Evolutionary conservation across 1,284 basidiomycete genomes (phyloP).

Genomic region (Malassezia sp.): DNA sequence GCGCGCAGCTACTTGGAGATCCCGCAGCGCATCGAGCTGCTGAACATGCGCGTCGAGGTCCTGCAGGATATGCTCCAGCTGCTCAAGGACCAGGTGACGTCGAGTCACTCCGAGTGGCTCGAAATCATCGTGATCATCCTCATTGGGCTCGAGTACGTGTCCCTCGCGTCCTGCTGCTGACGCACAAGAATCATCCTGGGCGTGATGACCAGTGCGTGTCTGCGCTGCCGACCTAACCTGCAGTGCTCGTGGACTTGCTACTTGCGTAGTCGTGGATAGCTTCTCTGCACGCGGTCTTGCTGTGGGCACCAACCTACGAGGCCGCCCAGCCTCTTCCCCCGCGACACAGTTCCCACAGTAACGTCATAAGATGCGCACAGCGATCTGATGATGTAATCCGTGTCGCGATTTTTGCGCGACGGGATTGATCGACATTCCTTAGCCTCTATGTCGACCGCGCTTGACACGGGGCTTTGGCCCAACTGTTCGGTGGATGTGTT

Average conservation of each 20-base stretch:
- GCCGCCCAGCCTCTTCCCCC: no score
- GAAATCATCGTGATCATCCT: constrained; percentile 88
- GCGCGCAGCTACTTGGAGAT: constrained; percentile 78
- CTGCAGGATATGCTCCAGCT: constrained; percentile 93
- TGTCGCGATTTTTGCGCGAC: no score
- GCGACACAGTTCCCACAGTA: no score
- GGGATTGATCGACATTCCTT: no score
- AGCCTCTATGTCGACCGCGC: no score
- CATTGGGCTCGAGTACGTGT: constrained; percentile 61
- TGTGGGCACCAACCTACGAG: no score
- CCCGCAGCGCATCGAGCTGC: constrained; percentile 77
- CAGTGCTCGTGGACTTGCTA: constrained; percentile 41
- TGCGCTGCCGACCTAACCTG: neutral
- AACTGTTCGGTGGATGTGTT: constrained; percentile 1
- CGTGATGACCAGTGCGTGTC: constrained; percentile 29
- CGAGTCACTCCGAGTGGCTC: constrained; percentile 78
- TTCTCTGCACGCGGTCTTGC: no score
- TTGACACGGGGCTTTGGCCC: no score
- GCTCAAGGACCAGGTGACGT: constrained; percentile 85
- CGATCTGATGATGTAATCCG: no score
- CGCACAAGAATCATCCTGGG: constrained; percentile 51
- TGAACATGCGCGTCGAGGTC: constrained; percentile 85
- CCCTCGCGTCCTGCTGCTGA: neutral
- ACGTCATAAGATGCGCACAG: no score
- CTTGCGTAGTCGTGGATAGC: no score